Evolutionary conservation across 805 yeast species (phyloP).

Genomic region (Candida verbasci): DNA sequence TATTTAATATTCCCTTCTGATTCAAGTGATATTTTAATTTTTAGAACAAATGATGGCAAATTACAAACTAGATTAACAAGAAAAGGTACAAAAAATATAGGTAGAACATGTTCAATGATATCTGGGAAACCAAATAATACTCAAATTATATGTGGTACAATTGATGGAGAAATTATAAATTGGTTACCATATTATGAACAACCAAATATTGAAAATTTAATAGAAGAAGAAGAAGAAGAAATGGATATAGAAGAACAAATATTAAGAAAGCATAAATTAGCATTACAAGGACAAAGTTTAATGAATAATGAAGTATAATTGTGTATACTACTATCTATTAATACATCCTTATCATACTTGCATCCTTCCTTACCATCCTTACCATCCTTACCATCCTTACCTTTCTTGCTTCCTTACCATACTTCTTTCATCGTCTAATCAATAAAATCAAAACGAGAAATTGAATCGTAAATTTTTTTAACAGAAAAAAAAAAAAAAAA

Average conservation of each 20-base stretch:
- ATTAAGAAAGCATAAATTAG: conserved; percentile 1
- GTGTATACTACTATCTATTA: no score
- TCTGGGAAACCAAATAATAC: conserved; percentile 42
- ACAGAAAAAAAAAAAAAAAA: background rate
- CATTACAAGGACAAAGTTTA: conserved; percentile 1
- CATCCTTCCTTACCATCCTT: no score
- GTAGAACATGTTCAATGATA: conserved; percentile 50
- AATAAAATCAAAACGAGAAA: no score
- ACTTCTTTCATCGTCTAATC: no score
- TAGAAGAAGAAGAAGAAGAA: conserved; percentile 7
- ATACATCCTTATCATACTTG: no score
- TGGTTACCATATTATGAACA: conserved; percentile 42
- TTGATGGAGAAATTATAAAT: conserved; percentile 58
- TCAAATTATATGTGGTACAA: conserved; percentile 55
- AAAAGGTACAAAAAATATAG: conserved; percentile 33
- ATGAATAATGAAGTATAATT: background rate
- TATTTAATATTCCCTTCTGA: conserved; percentile 71
- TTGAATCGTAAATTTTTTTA: no score
- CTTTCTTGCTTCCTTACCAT: no score
- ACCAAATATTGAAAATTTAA: conserved; percentile 6
- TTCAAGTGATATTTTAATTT: conserved; percentile 63
- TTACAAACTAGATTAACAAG: conserved; percentile 53
- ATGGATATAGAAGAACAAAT: conserved; percentile 5
- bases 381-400: no score
- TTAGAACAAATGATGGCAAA: conserved; percentile 57